Evolutionary conservation across 2,329 filamentous ascomycete genomes (phyloP), one percentile per base, ranked within the genome.

Genomic region (Trichoderma sp.): DNA sequence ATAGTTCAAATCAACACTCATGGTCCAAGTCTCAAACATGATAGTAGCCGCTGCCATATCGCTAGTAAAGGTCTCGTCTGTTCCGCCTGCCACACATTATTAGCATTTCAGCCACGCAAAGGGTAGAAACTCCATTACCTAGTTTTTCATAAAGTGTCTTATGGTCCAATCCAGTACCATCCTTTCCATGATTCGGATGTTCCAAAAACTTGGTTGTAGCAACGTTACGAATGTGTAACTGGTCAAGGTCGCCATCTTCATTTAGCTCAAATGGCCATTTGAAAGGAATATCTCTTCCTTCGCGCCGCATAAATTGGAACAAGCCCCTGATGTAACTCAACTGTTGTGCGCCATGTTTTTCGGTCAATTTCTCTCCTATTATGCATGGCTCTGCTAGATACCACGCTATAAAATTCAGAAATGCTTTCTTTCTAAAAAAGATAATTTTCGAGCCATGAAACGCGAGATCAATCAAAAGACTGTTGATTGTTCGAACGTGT

Each of bases 391-490:
- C 28, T 9, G 63, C 23, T 15, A 66, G 6, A 55, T n/a, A 66
- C 63, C 63, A 66, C 17, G 53, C 43, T 1, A 66, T 9, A 7
- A 66, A 53, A 15, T 62, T 57, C 13, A 69, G 6, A 7, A 69
- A 69, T 4, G 15, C 30, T 17, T 69, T 57, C 47, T 53, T 59
- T 12, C 30, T 36, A 8, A 61, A 32, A 11, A 61, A 69, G 12
- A 71, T 59, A 8, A 71, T 61, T 50, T 15, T 67, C 15, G 61
- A 67, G 26, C 69, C 66, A 36, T 69, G 57, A 11, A 69, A 69
- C 2, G 66, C 66, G 23, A 62, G 66, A 34, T 69, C 39, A 23
- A 69, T 30, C 17, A 69, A 26, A 12, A 69, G 66, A 6, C 66
- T n/a, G 7, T 62, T 69, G 28, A 69, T 62, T 5, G 12, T 69